Evolutionary conservation across 1,139 yeast genomes (phyloP), one percentile per base, ranked within the genome.

Genomic region (Debaryomyces fabryi): DNA sequence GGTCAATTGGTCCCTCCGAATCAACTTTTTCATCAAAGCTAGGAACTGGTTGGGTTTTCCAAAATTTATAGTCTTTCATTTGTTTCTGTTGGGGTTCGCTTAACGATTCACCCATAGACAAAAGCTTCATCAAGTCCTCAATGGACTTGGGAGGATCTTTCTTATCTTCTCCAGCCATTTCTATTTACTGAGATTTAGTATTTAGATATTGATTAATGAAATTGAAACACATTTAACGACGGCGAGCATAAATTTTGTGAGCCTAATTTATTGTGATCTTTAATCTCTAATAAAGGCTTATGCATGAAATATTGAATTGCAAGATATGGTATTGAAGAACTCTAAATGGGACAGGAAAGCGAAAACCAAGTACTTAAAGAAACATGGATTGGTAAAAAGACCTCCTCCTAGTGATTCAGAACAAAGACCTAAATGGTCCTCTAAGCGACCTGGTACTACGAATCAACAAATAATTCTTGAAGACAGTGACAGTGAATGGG

Each of bases 1-100:
- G 55, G 56, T 91, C 96, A 58, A 93, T 90, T 15, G 96, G 96
- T 0, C 98, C 98, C 60, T 91, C 97, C 16, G 73, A 61, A 10
- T 73, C 78, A 42, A 88, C 75, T 47, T 73, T 64, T 59, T 85
- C 93, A 62, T 87, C 88, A 53, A 91, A 84, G 24, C 78, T 75
- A 4, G 92, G 81, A 16, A 95, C 99, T 0, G 99, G 99, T 68
- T 93, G 99, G 6, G 99, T 95, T 63, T 88, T 88, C 99, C 99
- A 93, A 69, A 93, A 93, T 70, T 89, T 90, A 74, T 92, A 90
- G 61, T 91, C 96, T 47, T 88, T 84, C 91, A 92, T 90, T 32
- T 85, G 82, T 48, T 72, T 72, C 56, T 78, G 74, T 64, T 85
- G 85, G 35, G 78, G 72, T 36, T 78, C 83, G 21, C 74, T 74